A percentile compares a stretch with the other conserved stretches of the same genome.
These are phyloP conservation scores for Tagetes patula DNA, from an alignment of 129 eudicot genomes.

Conservation along the genomic window DNA sequence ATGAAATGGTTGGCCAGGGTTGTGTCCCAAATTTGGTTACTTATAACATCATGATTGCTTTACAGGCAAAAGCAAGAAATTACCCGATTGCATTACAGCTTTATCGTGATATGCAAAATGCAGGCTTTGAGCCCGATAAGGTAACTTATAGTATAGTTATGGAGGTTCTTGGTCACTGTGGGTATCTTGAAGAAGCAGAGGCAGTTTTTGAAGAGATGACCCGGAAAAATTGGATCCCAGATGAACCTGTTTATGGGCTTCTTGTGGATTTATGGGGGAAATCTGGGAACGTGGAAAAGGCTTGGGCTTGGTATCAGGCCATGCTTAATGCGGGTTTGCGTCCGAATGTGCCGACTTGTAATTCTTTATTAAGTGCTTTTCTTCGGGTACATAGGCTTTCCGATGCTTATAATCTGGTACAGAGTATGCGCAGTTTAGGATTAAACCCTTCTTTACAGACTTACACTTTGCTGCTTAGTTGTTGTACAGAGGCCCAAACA, in stretches of 20 bases:
- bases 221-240: conserved; percentile 93
- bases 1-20: conserved; percentile 88
- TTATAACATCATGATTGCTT: conserved; percentile 90
- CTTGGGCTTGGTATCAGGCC: conserved; percentile 85
- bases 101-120: conserved; percentile 78
- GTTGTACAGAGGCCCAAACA: conserved; percentile 93
- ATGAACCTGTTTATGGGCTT: conserved; percentile 96
- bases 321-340: conserved; percentile 84
- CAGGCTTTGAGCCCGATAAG: conserved; percentile 91
- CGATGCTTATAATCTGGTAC: conserved; percentile 78
- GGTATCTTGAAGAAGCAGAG: conserved; percentile 92
- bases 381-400: conserved; percentile 78
- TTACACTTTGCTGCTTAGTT: conserved; percentile 84
- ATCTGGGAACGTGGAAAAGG: conserved; percentile 83
- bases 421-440: conserved; percentile 71
- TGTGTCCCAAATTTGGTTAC: conserved; percentile 89
- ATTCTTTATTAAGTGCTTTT: conserved; percentile 89
- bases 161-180: conserved; percentile 99
- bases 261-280: conserved; percentile 97
- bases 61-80: conserved; percentile 96
- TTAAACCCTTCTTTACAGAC: conserved; percentile 85
- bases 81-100: conserved; percentile 72
- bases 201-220: conserved; percentile 84
- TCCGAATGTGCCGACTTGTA: conserved; percentile 97
- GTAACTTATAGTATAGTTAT: conserved; percentile 94